Conservation (phyloP, 495 filamentous ascomycete genomes). For the Lepraria neglecta region DNA sequence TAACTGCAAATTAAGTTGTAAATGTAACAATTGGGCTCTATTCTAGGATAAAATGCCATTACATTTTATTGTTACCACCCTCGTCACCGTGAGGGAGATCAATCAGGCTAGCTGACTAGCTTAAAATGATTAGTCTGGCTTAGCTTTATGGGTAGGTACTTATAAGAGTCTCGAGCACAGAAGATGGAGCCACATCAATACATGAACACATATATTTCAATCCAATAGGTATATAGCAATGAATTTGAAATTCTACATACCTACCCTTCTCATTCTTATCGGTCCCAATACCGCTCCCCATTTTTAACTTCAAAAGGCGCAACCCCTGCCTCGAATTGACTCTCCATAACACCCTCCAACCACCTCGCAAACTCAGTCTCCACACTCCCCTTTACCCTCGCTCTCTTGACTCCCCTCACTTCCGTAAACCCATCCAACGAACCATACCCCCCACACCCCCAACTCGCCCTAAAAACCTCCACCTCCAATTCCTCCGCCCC, state of each 20-base stretch:
- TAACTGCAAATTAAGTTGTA: too few species aligned
- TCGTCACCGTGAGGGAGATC: too few species aligned
- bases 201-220: too few species aligned
- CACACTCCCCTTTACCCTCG: constrained; percentile 20
- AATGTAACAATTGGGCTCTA: too few species aligned
- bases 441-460: constrained; percentile 16
- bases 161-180: too few species aligned
- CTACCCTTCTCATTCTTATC: not conserved
- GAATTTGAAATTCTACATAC: not conserved
- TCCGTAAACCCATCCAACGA: constrained; percentile 17
- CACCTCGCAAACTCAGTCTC: constrained; percentile 14
- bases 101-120: too few species aligned
- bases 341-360: constrained; percentile 21
- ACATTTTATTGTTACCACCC: too few species aligned
- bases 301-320: not conserved
- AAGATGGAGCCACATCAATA: too few species aligned
- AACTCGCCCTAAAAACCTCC: constrained; percentile 23
- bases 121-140: too few species aligned
- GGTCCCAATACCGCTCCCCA: not conserved
- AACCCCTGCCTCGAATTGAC: not conserved
- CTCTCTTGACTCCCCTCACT: constrained; percentile 17
- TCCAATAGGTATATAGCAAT: too few species aligned
- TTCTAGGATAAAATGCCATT: too few species aligned
- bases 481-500: constrained; percentile 16
- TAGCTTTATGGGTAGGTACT: too few species aligned